Base-by-base conservation (phyloP, 345 rosid genomes). In the Syzygium aromaticum region DNA sequence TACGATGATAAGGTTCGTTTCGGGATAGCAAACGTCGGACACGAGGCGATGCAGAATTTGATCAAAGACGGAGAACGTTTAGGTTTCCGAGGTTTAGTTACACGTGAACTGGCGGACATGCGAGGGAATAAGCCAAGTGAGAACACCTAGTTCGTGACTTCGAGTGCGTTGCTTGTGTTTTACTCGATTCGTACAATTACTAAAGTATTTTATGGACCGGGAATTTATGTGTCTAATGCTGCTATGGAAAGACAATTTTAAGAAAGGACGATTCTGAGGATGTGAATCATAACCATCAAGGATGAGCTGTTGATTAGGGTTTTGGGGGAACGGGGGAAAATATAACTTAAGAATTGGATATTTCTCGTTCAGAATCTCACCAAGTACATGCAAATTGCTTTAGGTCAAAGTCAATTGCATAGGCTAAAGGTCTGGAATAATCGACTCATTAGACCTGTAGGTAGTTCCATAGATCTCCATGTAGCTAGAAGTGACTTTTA, bases 281-380 rank as follows among this genome's bases (percentile, higher is more conserved):
- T 5, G 4, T 38, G 2, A 7, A 3, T 73, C 1, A 1, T 73
- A 38, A 19, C 0, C 12, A 73, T 38, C 7, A 1, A 10, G 22
- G 7, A 4, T 73, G 49, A 73, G 7, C 25, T 33, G 5, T 73
- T 38, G 3, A 38, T 38, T 73, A 8, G 78, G 11, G 25, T 30
- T 30, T 67, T 9, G 25, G 25, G 25, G 43, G 22, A 13, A 6
- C 6, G 54, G 54, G 54, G 54, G 1, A 17, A 19, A 54, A 8
- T 38, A 22, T 25, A 38, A 73, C 6, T 33, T 5, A 9, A 2
- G 14, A 73, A 73, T 73, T 73, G 2, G 6, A 73, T 19, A 7
- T 73, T 9, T 0, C 3, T 12, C 1, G 3, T 9, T 10, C 5
- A 7, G 1, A 73, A 38, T 33, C 49, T 73, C 25, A 73, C 11